Percentiles rank a stretch among this genome's conserved stretches.
These are phyloP conservation scores for Ophiostoma piceae DNA, from an alignment of 2,329 filamentous ascomycete species.

Conservation along the genomic window DNA sequence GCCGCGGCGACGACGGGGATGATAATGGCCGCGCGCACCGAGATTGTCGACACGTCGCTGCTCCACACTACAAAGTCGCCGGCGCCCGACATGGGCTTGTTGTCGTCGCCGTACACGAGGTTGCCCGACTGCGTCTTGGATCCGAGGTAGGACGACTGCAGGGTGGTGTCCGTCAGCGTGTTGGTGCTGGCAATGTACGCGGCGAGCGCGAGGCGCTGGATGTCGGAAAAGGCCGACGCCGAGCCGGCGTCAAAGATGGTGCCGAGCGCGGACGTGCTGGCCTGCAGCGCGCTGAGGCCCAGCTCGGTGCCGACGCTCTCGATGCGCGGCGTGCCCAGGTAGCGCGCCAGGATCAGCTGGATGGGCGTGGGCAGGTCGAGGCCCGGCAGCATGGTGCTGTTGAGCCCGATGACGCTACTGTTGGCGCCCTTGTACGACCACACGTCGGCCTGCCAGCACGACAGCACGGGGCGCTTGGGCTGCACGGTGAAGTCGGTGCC, in stretches of 20 bases:
- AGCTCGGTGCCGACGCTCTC: constrained; percentile 27
- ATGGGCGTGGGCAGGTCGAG: constrained; percentile 27
- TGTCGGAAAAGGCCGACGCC: constrained; percentile 30
- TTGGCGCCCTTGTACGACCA: constrained; percentile 31
- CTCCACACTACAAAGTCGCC: constrained; percentile 32
- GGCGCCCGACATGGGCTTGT: constrained; percentile 28
- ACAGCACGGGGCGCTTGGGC: constrained; percentile 28
- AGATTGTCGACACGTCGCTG: constrained; percentile 30
- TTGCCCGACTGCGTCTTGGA: constrained; percentile 20
- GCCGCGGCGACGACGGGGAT: constrained; percentile 25
- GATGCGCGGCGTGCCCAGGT: constrained; percentile 28
- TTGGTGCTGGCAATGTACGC: constrained; percentile 31
- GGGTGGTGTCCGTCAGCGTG: constrained; percentile 30
- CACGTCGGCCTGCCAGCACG: constrained; percentile 31
- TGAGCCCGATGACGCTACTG: constrained; percentile 26
- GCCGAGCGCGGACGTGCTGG: constrained; percentile 28
- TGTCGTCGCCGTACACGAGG: constrained; percentile 25
- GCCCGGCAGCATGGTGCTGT: constrained; percentile 28
- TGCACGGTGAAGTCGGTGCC: constrained; percentile 27
- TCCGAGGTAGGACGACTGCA: constrained; percentile 24
- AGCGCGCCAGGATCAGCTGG: constrained; percentile 26
- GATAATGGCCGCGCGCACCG: constrained; percentile 30
- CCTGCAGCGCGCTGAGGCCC: constrained; percentile 27
- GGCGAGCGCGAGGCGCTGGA: constrained; percentile 31
- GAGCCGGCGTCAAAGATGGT: constrained; percentile 31